These are phyloP conservation scores for Vigna mungo DNA, from an alignment of 306 rosid species.

Conservation along the genomic window DNA sequence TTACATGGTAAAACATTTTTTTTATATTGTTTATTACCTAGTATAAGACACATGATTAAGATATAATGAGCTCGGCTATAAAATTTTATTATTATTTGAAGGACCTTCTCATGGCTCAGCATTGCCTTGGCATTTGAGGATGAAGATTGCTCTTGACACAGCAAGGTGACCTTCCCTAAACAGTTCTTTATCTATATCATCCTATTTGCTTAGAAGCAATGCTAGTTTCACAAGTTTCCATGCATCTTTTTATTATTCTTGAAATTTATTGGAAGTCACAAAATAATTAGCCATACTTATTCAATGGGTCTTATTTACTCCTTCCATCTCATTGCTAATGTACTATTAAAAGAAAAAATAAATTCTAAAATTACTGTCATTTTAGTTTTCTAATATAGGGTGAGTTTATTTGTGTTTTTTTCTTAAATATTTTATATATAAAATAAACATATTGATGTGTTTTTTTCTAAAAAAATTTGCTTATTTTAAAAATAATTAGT, in stretches of 20 bases:
- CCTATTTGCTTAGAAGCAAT: background rate
- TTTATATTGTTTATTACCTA: background rate
- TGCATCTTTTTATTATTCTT: background rate
- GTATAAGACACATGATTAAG: background rate
- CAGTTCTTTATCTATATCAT: conserved; percentile 21
- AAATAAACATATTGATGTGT: too few species aligned
- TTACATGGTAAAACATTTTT: conserved; percentile 73
- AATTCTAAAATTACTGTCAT: background rate
- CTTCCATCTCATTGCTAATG: too few species aligned
- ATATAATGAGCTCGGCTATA: conserved; percentile 18
- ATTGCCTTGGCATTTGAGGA: conserved; percentile 92
- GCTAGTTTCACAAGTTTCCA: background rate
- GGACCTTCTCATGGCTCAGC: conserved; percentile 91
- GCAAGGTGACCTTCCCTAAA: conserved; percentile 74
- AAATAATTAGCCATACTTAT: background rate
- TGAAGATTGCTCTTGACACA: conserved; percentile 93
- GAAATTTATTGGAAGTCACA: background rate
- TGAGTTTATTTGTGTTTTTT: too few species aligned
- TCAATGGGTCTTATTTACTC: background rate
- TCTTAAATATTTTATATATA: too few species aligned
- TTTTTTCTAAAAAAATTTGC: too few species aligned
- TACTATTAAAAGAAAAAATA: too few species aligned
- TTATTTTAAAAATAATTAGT: too few species aligned
- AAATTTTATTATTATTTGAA: conserved; percentile 44
- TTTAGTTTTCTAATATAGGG: background rate